Base-by-base conservation (phyloP, 768 basidiomycete species). In the Boletus pseudopeckii region DNA sequence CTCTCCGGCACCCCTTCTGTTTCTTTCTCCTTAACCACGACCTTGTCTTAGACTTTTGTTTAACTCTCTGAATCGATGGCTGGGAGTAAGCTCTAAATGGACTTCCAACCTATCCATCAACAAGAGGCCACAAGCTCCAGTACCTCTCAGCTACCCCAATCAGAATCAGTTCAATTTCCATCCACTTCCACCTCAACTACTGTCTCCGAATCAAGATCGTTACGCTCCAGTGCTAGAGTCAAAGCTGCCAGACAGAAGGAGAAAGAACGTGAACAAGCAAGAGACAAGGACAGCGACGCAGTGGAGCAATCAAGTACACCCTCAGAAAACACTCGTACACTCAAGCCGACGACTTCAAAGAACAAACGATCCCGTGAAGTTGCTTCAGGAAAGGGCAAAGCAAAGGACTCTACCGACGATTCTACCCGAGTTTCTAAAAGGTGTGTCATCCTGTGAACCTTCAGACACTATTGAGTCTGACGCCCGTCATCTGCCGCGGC, bases 71-170 rank as follows among this genome's bases (percentile, higher is more conserved):
- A 66, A 81, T 88, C 88, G 84, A 91, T 91, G 88, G 88, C 88
- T 85, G 84, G 82, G 83, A 73, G 84, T 80, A 84, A 81, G 77
- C 77, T 82, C 86, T 90, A 90, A 90, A 91, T 91, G 89, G 89
- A 91, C 86, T 83, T 86, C 83, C 81, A 81, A 88, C 81, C 79
- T 76, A 74, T 73, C 67, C 74, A 88, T 78, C 77, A 79, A 66
- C 80, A 80, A 78, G 82, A 84, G 82, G 83, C 84, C 81, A 81
- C 80, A 72, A 75, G 73, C 81, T 80, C 82, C 72, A 84, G 79
- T 74, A 67, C 56, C 58, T 61, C 57, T 64, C 71, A 74, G 68
- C 75, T 73, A 65, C 68, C 77, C 70, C 71, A 72, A 72, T 72
- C 68, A 71, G 69, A 70, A 67, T 60, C 56, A 49, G 46, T 37